Evolutionary conservation across 176 grass and related monocot genomes (phyloP).

Genomic region (Triticum timopheevii): DNA sequence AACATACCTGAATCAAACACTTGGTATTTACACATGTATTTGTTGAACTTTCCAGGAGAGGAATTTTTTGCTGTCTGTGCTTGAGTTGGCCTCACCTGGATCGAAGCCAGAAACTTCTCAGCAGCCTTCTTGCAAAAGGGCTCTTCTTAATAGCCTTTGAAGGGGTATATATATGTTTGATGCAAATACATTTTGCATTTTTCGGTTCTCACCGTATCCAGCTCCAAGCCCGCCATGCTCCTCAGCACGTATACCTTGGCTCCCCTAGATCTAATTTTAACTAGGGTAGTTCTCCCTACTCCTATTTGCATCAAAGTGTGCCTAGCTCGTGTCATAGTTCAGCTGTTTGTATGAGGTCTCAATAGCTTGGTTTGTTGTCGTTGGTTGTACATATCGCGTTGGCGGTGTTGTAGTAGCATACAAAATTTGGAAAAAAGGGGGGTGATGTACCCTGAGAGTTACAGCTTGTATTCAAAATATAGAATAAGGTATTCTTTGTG

Average conservation of each 20-base stretch:
- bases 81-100: slow-evolving; percentile 69
- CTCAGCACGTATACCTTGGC: slow-evolving; percentile 39
- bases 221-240: slow-evolving; percentile 28
- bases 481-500: slow-evolving; percentile 75
- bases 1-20: neutral
- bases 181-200: slow-evolving; percentile 22
- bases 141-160: slow-evolving; percentile 88
- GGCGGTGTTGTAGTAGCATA: slow-evolving; percentile 51
- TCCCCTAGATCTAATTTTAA: slow-evolving; percentile 2
- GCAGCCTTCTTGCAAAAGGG: slow-evolving; percentile 91
- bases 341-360: slow-evolving; percentile 18
- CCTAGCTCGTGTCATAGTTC: slow-evolving; percentile 2
- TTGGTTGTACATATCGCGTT: slow-evolving; percentile 55
- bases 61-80: slow-evolving; percentile 69
- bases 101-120: slow-evolving; percentile 54
- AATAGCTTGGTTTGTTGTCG: slow-evolving; percentile 39
- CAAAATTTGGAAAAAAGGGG: slow-evolving; percentile 15
- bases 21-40: slow-evolving; percentile 10
- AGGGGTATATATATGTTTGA: neutral
- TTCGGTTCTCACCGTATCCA: slow-evolving; percentile 21
- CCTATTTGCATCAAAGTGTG: slow-evolving; percentile 37
- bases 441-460: slow-evolving; percentile 33
- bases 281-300: slow-evolving; percentile 22
- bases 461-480: slow-evolving; percentile 54
- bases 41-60: slow-evolving; percentile 73